A percentile compares a stretch with the other conserved stretches of the same genome.
These are phyloP conservation scores for Elaeis guineensis DNA, from an alignment of 176 grass and related monocot species.

Conservation along the genomic window DNA sequence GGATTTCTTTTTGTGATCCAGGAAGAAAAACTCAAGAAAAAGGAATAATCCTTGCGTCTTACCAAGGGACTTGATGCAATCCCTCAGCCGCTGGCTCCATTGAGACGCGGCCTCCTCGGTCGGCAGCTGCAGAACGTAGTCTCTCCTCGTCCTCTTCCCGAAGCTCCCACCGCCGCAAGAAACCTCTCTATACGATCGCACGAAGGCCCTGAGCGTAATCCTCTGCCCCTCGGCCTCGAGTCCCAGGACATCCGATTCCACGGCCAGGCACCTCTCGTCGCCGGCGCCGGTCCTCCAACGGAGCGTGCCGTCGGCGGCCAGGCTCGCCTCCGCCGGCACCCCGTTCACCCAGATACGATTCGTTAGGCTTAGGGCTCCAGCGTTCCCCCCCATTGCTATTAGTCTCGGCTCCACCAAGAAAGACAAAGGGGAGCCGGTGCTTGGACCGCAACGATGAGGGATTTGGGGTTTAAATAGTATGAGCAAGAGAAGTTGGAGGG, in stretches of 20 bases:
- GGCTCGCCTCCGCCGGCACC: conserved; percentile 26
- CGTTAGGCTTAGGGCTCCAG: neutral
- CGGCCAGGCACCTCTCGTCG: conserved; percentile 19
- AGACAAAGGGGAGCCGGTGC: no score
- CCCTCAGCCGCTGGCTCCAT: conserved; percentile 28
- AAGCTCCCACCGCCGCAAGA: conserved; percentile 17
- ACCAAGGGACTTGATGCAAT: conserved; percentile 46
- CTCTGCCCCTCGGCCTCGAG: conserved; percentile 34
- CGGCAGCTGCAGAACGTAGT: conserved; percentile 54
- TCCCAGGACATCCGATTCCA: conserved; percentile 57
- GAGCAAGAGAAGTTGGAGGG: no score
- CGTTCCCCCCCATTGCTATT: neutral
- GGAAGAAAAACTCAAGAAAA: neutral
- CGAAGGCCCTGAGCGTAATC: conserved; percentile 48
- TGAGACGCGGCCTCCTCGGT: conserved; percentile 23
- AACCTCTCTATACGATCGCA: conserved; percentile 1
- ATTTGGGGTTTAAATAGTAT: no score
- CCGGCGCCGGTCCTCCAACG: conserved; percentile 26
- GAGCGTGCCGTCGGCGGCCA: conserved; percentile 41
- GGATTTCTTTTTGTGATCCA: neutral
- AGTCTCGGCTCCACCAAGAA: neutral
- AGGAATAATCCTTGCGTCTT: conserved; percentile 2
- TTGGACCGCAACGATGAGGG: no score
- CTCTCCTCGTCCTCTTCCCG: conserved; percentile 34
- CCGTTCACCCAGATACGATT: conserved; percentile 37